phyloP scores from a whole-genome alignment of 495 filamentous ascomycete species.

The Penicillium cosmopolitanum region DNA sequence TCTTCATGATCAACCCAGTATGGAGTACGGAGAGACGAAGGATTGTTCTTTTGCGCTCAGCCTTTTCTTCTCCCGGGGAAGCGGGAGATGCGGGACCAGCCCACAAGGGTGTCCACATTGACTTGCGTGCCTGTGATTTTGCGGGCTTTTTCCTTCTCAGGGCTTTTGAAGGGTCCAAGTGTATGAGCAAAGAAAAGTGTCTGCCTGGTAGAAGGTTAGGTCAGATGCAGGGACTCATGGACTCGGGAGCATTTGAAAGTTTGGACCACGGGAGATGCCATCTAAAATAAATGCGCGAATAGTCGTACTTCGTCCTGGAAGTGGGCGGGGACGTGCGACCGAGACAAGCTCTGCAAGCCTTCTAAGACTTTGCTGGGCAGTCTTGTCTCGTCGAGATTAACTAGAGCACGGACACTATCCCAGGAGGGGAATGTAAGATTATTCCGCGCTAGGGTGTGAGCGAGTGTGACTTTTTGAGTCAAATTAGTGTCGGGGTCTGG shows the following conservation, averaged over 20 bases:
- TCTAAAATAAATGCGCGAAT: neutral
- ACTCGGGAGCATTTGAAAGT: too few relatives aligned
- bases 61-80: neutral
- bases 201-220: neutral
- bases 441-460: neutral
- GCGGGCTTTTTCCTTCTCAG: neutral
- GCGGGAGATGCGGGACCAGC: slow-evolving; percentile 4
- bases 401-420: neutral
- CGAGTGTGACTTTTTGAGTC: neutral
- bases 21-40: neutral
- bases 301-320: neutral
- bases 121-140: neutral
- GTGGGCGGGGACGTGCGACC: neutral
- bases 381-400: slow-evolving; percentile 6
- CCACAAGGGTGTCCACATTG: neutral
- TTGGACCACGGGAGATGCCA: neutral
- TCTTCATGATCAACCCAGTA: neutral
- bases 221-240: neutral
- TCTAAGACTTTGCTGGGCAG: neutral
- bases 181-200: neutral
- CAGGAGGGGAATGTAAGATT: neutral
- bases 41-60: neutral
- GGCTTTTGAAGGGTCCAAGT: neutral
- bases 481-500: neutral
- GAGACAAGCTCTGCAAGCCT: neutral